A percentile compares a stretch with the other conserved stretches of the same genome.
Evolutionary conservation across 169 alveolate species (phyloP).

Genomic region (Eimeria maxima): DNA sequence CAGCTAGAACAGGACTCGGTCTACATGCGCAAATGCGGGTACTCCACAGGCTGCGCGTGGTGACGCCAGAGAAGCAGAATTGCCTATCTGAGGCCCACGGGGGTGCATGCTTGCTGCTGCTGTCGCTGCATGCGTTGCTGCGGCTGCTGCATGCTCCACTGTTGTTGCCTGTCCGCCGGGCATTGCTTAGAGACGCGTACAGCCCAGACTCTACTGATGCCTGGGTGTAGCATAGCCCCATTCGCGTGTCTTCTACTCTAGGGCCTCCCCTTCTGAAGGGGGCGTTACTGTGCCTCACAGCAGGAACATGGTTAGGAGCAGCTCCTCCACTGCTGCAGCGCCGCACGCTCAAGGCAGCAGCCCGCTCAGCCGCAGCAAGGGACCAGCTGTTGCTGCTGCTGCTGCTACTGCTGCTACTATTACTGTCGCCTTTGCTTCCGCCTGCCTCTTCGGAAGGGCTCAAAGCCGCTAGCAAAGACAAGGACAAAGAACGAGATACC

Average conservation of each 20-base stretch:
- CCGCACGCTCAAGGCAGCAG: constrained; percentile 6
- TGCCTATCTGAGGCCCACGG: constrained; percentile 29
- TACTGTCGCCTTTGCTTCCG: background rate
- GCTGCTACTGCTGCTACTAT: background rate
- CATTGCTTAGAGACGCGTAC: background rate
- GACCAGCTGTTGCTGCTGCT: constrained; percentile 22
- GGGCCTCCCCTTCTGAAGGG: background rate
- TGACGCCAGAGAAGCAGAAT: constrained; percentile 46
- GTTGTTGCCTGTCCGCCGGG: constrained; percentile 6
- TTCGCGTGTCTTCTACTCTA: background rate
- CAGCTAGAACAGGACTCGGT: constrained; percentile 15
- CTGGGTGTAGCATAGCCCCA: background rate
- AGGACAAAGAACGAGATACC: background rate
- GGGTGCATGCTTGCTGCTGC: constrained; percentile 53
- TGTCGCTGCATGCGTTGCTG: constrained; percentile 37
- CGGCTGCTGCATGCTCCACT: background rate
- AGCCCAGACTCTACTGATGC: background rate
- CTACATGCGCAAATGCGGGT: constrained; percentile 66
- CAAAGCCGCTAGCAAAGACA: background rate
- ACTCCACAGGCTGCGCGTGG: constrained; percentile 53
- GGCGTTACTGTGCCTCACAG: background rate
- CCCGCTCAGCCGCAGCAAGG: background rate
- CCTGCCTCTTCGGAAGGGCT: background rate
- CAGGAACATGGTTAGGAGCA: constrained; percentile 63
- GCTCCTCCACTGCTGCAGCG: constrained; percentile 72